phyloP scores from a whole-genome alignment of 2,329 filamentous ascomycete species.

The Cladosporium cucumerinum region DNA sequence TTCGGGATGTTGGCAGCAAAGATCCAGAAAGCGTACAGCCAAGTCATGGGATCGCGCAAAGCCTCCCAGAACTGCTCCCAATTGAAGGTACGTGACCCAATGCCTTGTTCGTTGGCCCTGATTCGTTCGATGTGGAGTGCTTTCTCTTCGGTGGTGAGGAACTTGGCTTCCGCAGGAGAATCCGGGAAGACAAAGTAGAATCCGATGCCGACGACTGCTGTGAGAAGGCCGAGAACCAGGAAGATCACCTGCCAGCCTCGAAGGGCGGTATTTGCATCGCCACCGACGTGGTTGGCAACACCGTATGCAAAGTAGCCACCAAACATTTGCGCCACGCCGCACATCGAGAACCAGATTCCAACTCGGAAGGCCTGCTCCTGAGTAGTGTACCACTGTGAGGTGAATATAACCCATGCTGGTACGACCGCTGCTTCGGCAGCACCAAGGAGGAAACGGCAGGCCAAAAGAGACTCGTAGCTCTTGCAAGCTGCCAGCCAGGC shows the following conservation, averaged over 20 bases:
- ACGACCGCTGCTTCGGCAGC: constrained; percentile 55
- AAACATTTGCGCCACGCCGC: constrained; percentile 38
- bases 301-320: constrained; percentile 40
- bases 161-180: constrained; percentile 58
- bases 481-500: constrained; percentile 36
- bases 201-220: constrained; percentile 18
- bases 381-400: constrained; percentile 43
- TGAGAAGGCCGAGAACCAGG: constrained; percentile 22
- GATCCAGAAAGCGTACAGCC: constrained; percentile 29
- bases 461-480: constrained; percentile 50
- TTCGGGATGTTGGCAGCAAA: constrained; percentile 51
- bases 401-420: constrained; percentile 56
- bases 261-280: constrained; percentile 9
- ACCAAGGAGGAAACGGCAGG: constrained; percentile 53
- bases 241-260: constrained; percentile 26
- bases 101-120: constrained; percentile 42
- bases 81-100: constrained; percentile 47
- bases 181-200: constrained; percentile 46
- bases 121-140: constrained; percentile 47
- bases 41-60: constrained; percentile 59
- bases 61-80: constrained; percentile 53
- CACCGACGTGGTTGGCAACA: constrained; percentile 29
- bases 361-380: constrained; percentile 35
- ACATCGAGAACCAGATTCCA: constrained; percentile 32
- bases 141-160: constrained; percentile 53